Evolutionary conservation across 73 alveolate genomes (phyloP).

Genomic region (Paramecium biaurelia): DNA sequence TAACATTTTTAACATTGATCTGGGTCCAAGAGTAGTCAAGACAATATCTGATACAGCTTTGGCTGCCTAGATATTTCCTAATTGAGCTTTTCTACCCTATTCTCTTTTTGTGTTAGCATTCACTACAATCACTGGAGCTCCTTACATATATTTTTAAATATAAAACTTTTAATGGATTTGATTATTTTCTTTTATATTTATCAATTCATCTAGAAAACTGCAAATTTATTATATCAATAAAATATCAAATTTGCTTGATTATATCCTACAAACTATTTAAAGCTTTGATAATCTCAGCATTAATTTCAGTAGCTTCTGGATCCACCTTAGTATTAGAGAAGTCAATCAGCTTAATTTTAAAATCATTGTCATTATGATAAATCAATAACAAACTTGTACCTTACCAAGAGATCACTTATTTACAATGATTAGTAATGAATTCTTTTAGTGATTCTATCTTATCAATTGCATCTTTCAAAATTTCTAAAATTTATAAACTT

Average conservation of each 20-base stretch:
- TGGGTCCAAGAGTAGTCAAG: constrained; percentile 98
- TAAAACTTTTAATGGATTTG: constrained; percentile 34
- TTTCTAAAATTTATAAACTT: neutral
- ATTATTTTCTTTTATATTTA: constrained; percentile 16
- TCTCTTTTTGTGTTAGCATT: constrained; percentile 91
- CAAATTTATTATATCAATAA: neutral
- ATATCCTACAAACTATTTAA: neutral
- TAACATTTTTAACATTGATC: constrained; percentile 99
- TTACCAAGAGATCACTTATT: neutral
- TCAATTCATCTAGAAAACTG: neutral
- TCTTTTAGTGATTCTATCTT: neutral
- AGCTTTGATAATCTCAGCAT: neutral
- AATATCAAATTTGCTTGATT: neutral
- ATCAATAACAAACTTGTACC: neutral
- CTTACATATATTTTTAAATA: constrained; percentile 47
- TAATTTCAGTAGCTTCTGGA: neutral
- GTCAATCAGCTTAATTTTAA: neutral
- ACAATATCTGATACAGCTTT: constrained; percentile 96
- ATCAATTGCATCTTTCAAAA: neutral
- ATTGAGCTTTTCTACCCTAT: constrained; percentile 93
- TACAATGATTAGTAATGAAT: neutral
- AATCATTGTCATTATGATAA: neutral
- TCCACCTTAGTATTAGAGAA: neutral
- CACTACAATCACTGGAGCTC: constrained; percentile 87
- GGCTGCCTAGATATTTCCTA: constrained; percentile 95